A percentile compares a stretch with the other conserved stretches of the same genome.
Conservation (phyloP, 78 protist genomes). For the Monosiga brevicollis region DNA sequence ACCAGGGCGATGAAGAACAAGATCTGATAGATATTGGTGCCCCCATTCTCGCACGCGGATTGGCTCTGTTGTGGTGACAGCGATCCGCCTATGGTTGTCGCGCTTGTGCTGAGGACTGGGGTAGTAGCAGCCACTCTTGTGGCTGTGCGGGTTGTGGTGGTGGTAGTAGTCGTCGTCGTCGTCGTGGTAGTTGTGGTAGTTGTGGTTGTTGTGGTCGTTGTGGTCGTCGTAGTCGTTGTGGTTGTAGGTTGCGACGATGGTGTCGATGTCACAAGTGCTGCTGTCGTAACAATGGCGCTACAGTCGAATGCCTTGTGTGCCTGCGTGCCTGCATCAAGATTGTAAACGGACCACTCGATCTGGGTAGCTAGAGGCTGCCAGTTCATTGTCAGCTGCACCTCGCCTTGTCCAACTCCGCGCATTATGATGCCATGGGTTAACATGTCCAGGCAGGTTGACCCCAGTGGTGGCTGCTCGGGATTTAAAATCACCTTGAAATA, state of each 20-base stretch:
- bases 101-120: not conserved
- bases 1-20: too few species aligned
- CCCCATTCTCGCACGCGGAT: too few species aligned
- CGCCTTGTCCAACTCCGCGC: not conserved
- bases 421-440: not conserved
- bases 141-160: not conserved
- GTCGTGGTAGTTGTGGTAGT: not conserved
- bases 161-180: not conserved
- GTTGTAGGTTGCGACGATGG: not conserved
- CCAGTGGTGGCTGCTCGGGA: too few species aligned
- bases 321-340: not conserved
- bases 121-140: not conserved
- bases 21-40: too few species aligned
- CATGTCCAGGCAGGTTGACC: too few species aligned
- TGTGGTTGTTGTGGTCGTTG: not conserved
- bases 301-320: not conserved
- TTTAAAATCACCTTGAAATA: too few species aligned
- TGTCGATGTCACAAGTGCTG: not conserved
- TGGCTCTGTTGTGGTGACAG: not conserved
- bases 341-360: not conserved
- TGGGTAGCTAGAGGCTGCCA: not conserved
- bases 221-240: not conserved
- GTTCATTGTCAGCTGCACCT: not conserved
- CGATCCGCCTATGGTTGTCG: not conserved
- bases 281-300: not conserved